Evolutionary conservation across 2,329 filamentous ascomycete species (phyloP).

Genomic region (Sporothrix protearum): DNA sequence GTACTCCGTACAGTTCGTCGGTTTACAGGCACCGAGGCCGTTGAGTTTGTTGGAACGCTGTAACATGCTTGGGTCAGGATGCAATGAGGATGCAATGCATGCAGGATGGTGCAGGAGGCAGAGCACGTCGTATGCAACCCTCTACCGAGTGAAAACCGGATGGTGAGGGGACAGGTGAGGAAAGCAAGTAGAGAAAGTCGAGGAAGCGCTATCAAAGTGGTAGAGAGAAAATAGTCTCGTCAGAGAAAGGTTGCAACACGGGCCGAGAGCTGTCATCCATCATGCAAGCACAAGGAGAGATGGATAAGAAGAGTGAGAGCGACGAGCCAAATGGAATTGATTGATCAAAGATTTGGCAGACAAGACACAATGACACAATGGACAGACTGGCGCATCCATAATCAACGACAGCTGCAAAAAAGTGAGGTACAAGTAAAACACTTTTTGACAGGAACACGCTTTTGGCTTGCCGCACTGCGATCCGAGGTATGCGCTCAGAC

Average conservation of each 20-base stretch:
- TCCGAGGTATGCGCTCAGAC: slow-evolving; percentile 1
- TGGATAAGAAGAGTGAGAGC: background rate
- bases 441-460: background rate
- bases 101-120: background rate
- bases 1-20: background rate
- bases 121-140: slow-evolving; percentile 11
- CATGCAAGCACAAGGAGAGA: background rate
- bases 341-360: background rate
- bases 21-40: background rate
- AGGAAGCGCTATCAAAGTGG: background rate
- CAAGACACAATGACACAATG: background rate
- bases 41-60: slow-evolving; percentile 8
- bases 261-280: slow-evolving; percentile 9
- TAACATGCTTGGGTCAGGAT: background rate
- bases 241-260: background rate
- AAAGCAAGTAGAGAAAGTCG: background rate
- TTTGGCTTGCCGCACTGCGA: background rate
- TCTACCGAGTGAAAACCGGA: background rate
- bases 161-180: background rate
- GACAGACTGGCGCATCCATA: background rate
- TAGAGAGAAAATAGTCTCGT: background rate
- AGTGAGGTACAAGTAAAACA: background rate
- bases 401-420: background rate
- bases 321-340: background rate
- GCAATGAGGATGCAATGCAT: slow-evolving; percentile 10